These are phyloP conservation scores for Diaporthe citri DNA, from an alignment of 2,329 filamentous ascomycete species.

Conservation along the genomic window DNA sequence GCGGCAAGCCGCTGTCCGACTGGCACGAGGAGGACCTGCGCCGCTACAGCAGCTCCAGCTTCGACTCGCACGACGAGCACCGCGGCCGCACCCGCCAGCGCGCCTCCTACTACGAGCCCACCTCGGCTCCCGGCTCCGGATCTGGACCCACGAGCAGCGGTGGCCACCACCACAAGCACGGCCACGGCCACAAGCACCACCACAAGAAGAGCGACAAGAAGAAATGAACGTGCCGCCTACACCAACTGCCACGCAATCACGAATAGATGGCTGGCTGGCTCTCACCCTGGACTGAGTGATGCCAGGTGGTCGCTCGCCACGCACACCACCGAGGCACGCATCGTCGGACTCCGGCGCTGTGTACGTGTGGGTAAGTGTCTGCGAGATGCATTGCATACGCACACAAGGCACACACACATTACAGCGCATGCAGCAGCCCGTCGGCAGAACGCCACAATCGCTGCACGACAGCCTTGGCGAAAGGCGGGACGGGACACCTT, in stretches of 20 bases:
- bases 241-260: not conserved
- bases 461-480: slow-evolving; percentile 26
- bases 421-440: not conserved
- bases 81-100: slow-evolving; percentile 55
- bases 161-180: slow-evolving; percentile 42
- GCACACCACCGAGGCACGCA: not conserved
- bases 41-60: slow-evolving; percentile 53
- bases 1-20: slow-evolving; percentile 69
- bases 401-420: not conserved
- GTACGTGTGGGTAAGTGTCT: slow-evolving; percentile 16
- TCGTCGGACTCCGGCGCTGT: not conserved
- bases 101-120: slow-evolving; percentile 39
- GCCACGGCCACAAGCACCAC: slow-evolving; percentile 37
- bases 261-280: not conserved
- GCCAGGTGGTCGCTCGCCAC: not conserved
- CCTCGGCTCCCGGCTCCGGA: not conserved
- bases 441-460: slow-evolving; percentile 18
- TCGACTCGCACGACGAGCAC: slow-evolving; percentile 55
- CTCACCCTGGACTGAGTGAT: not conserved
- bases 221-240: slow-evolving; percentile 20
- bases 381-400: slow-evolving; percentile 10
- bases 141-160: not conserved
- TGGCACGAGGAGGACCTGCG: slow-evolving; percentile 72
- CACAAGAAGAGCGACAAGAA: slow-evolving; percentile 35
- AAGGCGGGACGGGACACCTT: slow-evolving; percentile 15